phyloP scores from a whole-genome alignment of 352 stramenopile species.

The Peronospora tabacina region DNA sequence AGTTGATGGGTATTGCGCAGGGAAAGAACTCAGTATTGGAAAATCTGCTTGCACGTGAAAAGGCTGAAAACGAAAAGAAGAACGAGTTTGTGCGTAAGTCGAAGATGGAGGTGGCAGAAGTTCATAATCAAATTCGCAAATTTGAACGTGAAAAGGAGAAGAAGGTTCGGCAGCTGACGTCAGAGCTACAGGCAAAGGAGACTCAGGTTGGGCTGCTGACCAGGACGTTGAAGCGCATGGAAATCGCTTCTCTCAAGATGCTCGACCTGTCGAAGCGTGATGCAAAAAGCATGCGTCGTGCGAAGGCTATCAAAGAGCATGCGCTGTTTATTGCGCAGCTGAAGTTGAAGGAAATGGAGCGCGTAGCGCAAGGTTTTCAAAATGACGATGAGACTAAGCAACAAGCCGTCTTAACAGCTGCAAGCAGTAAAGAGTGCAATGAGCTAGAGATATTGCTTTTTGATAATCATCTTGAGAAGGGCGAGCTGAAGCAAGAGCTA shows the following conservation, averaged over 20 bases:
- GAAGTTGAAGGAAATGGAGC: conserved; percentile 57
- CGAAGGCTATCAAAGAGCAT: conserved; percentile 58
- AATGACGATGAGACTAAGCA: conserved; percentile 32
- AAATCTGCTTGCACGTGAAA: conserved; percentile 51
- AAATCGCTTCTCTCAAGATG: conserved; percentile 40
- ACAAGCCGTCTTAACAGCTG: conserved; percentile 24
- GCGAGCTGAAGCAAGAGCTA: conserved; percentile 49
- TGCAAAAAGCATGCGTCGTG: conserved; percentile 36
- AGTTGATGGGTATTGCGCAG: conserved; percentile 54
- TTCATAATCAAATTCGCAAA: conserved; percentile 48
- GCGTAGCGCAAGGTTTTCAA: conserved; percentile 24
- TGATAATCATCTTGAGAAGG: conserved; percentile 45
- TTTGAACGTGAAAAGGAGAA: conserved; percentile 55
- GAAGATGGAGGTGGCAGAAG: conserved; percentile 48
- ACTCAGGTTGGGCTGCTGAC: conserved; percentile 41
- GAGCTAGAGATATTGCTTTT: conserved; percentile 45
- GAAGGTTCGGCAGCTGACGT: conserved; percentile 44
- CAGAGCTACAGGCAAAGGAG: conserved; percentile 54
- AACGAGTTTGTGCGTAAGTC: conserved; percentile 41
- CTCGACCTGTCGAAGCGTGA: conserved; percentile 45
- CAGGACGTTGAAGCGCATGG: conserved; percentile 51
- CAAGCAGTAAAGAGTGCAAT: conserved; percentile 30
- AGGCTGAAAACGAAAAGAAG: conserved; percentile 51
- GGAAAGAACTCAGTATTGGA: conserved; percentile 54
- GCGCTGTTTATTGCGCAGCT: conserved; percentile 52